Conservation (phyloP, 192 early-diverging fungal species). For the Umbelopsis sp. region DNA sequence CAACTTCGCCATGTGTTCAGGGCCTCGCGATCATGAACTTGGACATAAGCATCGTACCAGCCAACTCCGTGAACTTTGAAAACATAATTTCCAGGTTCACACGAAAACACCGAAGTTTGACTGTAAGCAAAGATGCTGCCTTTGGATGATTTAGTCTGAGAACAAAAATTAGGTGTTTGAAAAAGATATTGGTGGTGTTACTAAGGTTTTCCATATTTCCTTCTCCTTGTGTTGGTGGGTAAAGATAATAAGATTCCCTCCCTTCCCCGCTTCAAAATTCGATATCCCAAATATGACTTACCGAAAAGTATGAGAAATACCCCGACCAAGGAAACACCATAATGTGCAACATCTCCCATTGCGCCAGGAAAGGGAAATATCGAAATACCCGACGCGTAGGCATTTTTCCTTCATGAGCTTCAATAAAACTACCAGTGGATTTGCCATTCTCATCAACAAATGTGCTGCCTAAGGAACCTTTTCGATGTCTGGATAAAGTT, state of each 20-base stretch:
- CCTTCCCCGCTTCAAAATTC: neutral
- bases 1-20: slow-evolving; percentile 30
- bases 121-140: slow-evolving; percentile 29
- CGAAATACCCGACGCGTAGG: slow-evolving; percentile 45
- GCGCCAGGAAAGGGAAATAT: slow-evolving; percentile 46
- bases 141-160: slow-evolving; percentile 12
- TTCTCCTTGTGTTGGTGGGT: too few species aligned
- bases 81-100: slow-evolving; percentile 28
- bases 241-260: too few species aligned
- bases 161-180: neutral
- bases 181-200: too few species aligned
- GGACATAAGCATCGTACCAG: slow-evolving; percentile 32
- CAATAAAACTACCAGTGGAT: slow-evolving; percentile 22
- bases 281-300: slow-evolving; percentile 19
- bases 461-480: slow-evolving; percentile 22
- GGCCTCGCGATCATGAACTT: slow-evolving; percentile 24
- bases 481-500: neutral
- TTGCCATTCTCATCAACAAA: slow-evolving; percentile 26
- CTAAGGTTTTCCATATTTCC: too few species aligned
- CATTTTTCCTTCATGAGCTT: slow-evolving; percentile 49
- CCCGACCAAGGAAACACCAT: slow-evolving; percentile 46
- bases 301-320: slow-evolving; percentile 49
- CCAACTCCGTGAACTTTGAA: slow-evolving; percentile 33
- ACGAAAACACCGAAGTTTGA: slow-evolving; percentile 27
- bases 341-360: slow-evolving; percentile 51